Base-by-base conservation (phyloP, 129 eudicot genomes). In the Mikania micrantha region DNA sequence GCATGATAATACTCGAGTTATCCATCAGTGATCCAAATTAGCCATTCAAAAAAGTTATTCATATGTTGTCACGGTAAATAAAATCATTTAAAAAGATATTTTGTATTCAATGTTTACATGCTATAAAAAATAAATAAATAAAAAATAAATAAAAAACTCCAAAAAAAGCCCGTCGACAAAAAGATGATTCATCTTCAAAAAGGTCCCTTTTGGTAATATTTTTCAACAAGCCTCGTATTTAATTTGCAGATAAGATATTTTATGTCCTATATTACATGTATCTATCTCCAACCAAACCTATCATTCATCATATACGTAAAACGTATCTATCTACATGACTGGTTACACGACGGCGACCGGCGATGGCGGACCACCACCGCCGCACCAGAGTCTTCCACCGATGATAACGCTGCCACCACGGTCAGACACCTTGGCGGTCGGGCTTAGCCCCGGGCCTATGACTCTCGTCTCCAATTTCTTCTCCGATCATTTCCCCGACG, bases 401-500 rank as follows among this genome's bases (percentile, higher is more conserved):
- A 57, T 7, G 69, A 34, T 75, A 57, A 66, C 68, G 9, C 74
- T 75, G 17, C 74, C 79, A 45, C 60, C 42, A 4, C 69, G 45
- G 61, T 24, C 74, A 9, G 79, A 58, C 24, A 7, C 54, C n/a
- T 57, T 34, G 24, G 15, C 48, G 49, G 9, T 29, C 35, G 74
- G 62, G 17, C 20, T 75, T 66, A 58, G 74, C 69, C 79, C 69
- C 0, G 79, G 79, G 13, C 79, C 79, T 59, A 69, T 76, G 80
- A 76, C 80, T 7, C 42, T 76, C 5, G 80, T 76, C 45, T 76
- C 80, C 35, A 76, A 69, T 34, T 76, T 69, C 20, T 69, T 76
- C 22, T 52, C 66, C 19, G 80, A 76, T 39, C 65, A 69, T 16
- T 76, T 69, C 48, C 71, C 71, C 0, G 65, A 76, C 31, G 36